Percentiles rank a stretch among this genome's conserved stretches.
These are phyloP conservation scores for Peniophora sp. DNA, from an alignment of 1,284 basidiomycete genomes.

Conservation along the genomic window DNA sequence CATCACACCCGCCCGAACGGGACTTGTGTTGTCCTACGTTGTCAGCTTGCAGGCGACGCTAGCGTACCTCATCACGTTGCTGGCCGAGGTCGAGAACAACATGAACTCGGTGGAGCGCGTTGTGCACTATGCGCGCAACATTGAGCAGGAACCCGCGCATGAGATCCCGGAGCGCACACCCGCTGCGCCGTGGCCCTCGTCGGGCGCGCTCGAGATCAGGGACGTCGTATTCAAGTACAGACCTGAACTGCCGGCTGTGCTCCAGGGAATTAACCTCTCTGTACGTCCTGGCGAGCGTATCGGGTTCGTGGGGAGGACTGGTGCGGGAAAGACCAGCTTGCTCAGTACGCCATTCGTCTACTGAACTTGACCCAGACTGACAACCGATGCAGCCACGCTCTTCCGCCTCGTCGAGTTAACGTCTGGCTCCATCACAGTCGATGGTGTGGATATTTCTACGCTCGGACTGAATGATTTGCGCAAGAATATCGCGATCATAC, in stretches of 20 bases:
- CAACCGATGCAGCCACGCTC: slow-evolving; percentile 7
- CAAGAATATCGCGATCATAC: slow-evolving; percentile 75
- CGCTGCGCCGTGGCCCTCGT: slow-evolving; percentile 58
- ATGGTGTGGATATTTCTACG: slow-evolving; percentile 60
- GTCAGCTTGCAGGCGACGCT: slow-evolving; percentile 70
- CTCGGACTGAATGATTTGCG: slow-evolving; percentile 63
- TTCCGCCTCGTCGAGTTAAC: slow-evolving; percentile 47
- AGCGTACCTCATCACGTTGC: slow-evolving; percentile 78
- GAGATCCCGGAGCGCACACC: slow-evolving; percentile 53
- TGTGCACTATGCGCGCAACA: slow-evolving; percentile 66
- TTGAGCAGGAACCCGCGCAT: slow-evolving; percentile 78
- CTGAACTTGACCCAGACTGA: too few species aligned
- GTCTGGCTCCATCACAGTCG: slow-evolving; percentile 58
- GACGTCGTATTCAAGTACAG: slow-evolving; percentile 63
- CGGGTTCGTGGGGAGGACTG: slow-evolving; percentile 77
- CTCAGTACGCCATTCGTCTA: slow-evolving; percentile 24
- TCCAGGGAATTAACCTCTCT: slow-evolving; percentile 61
- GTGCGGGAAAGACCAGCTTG: slow-evolving; percentile 72
- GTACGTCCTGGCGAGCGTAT: slow-evolving; percentile 80
- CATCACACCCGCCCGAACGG: slow-evolving; percentile 75
- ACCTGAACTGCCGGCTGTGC: slow-evolving; percentile 61
- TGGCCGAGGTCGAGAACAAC: slow-evolving; percentile 83
- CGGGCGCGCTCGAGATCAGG: slow-evolving; percentile 54
- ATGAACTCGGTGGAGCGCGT: slow-evolving; percentile 89
- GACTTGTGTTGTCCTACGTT: slow-evolving; percentile 74